Conservation (phyloP, 306 rosid species). For the Mucuna pruriens region DNA sequence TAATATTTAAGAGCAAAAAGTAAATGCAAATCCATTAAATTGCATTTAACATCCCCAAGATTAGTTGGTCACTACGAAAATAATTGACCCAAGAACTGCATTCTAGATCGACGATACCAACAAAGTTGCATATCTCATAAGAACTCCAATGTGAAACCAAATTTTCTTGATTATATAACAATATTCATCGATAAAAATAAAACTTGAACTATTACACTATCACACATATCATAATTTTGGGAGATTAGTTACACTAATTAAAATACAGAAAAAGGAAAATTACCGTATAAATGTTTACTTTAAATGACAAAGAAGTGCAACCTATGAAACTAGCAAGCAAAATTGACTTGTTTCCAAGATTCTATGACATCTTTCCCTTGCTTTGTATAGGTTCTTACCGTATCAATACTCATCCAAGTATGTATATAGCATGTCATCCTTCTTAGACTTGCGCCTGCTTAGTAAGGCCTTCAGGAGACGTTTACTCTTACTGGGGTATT, state of each 20-base stretch:
- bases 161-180: conserved; percentile 42
- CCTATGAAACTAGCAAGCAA: conserved; percentile 43
- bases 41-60: not conserved
- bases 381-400: conserved; percentile 30
- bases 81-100: not conserved
- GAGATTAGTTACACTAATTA: conserved; percentile 15
- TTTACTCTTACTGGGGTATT: conserved; percentile 86
- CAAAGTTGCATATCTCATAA: too few species aligned
- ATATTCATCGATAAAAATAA: conserved; percentile 31
- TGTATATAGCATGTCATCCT: conserved; percentile 87
- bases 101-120: too few species aligned
- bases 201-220: conserved; percentile 34
- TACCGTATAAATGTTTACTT: conserved; percentile 31
- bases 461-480: conserved; percentile 92
- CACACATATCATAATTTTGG: conserved; percentile 31
- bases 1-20: not conserved
- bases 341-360: conserved; percentile 47
- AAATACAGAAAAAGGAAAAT: conserved; percentile 1
- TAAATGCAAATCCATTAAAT: not conserved
- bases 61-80: not conserved
- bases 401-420: conserved; percentile 91
- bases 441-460: conserved; percentile 97
- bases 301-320: conserved; percentile 31
- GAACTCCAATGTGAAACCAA: too few species aligned
- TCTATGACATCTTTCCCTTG: conserved; percentile 41